Evolutionary conservation across 106 monocot genomes (phyloP).

Genomic region (Allium sativum): DNA sequence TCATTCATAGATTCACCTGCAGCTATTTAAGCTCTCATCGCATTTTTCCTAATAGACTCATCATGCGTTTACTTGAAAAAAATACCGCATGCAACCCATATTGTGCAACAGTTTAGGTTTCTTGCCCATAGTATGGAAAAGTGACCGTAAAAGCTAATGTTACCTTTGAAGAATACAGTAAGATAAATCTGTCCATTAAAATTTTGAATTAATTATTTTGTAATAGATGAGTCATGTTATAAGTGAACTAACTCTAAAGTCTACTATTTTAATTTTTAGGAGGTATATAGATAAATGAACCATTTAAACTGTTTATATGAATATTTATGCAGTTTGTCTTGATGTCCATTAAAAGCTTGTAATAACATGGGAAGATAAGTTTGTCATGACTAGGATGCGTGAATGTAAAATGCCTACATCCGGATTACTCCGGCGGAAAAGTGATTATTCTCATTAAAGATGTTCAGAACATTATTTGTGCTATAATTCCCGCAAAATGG

Average conservation of each 20-base stretch:
- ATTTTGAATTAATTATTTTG: background rate
- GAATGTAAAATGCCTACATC: constrained; percentile 5
- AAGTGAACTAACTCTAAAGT: background rate
- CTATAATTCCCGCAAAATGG: constrained; percentile 10
- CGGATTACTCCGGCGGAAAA: constrained; percentile 28
- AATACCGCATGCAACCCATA: constrained; percentile 50
- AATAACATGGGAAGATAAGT: constrained; percentile 27
- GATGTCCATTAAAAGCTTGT: constrained; percentile 73
- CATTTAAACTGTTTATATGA: constrained; percentile 8
- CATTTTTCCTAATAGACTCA: background rate
- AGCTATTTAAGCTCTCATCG: too few species aligned
- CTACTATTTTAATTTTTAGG: too few species aligned
- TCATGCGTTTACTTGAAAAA: background rate
- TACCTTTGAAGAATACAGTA: constrained; percentile 89
- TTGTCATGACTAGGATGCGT: constrained; percentile 4
- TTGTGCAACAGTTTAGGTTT: constrained; percentile 35
- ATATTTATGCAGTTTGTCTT: constrained; percentile 55
- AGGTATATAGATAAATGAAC: background rate
- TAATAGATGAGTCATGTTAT: background rate
- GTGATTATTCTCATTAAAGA: constrained; percentile 51
- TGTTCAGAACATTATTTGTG: constrained; percentile 14
- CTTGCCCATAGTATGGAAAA: constrained; percentile 59
- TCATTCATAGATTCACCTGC: too few species aligned
- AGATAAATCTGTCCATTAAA: background rate
- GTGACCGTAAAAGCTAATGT: constrained; percentile 74